phyloP scores from a whole-genome alignment of 352 stramenopile species.

The Phytophthora cryptogea region DNA sequence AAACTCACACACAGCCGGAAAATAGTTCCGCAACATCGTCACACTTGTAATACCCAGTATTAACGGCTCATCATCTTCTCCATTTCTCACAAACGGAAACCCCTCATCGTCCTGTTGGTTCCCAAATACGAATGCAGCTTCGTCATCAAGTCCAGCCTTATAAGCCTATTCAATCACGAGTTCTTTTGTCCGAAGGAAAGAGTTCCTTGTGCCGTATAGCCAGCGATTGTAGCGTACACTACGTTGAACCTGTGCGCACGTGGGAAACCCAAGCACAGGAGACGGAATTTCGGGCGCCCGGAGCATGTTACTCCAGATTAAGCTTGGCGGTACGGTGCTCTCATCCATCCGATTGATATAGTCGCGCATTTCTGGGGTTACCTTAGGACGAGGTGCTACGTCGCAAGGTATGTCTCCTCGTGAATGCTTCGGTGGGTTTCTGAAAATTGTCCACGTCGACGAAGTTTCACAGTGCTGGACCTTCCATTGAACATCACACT shows the following conservation, averaged over 20 bases:
- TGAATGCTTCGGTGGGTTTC: neutral
- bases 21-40: too few relatives aligned
- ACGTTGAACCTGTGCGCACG: slow-evolving; percentile 6
- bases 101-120: slow-evolving; percentile 1
- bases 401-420: neutral
- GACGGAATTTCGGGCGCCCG: slow-evolving; percentile 5
- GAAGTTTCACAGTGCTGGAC: neutral
- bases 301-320: slow-evolving; percentile 7
- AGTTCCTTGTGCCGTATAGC: slow-evolving; percentile 3
- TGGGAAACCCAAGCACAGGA: neutral
- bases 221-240: slow-evolving; percentile 9
- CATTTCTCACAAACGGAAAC: slow-evolving; percentile 13
- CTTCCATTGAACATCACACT: slow-evolving; percentile 10
- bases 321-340: slow-evolving; percentile 1
- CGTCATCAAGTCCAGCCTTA: neutral
- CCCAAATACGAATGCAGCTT: slow-evolving; percentile 8
- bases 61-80: slow-evolving; percentile 11
- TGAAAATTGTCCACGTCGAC: neutral
- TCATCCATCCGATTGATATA: slow-evolving; percentile 16
- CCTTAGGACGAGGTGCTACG: neutral
- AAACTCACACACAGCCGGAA: too few relatives aligned
- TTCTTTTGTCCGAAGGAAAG: slow-evolving; percentile 1
- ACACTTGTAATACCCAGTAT: slow-evolving; percentile 2
- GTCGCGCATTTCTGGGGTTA: slow-evolving; percentile 5
- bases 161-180: neutral